phyloP scores from a whole-genome alignment of 805 yeast genomes.

The Huiozyma naganishii region DNA sequence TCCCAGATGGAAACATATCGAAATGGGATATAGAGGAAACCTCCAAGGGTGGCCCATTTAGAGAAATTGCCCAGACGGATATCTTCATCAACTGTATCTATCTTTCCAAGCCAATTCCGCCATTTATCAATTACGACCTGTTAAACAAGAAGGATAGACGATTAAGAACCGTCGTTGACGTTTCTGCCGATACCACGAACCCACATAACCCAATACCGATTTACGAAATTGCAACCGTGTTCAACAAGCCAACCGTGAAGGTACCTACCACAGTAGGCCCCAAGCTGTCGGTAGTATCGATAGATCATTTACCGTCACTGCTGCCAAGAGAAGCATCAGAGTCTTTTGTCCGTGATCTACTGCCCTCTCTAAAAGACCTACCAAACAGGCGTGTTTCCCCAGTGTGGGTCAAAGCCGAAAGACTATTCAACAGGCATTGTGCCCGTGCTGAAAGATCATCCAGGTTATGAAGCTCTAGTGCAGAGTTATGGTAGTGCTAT shows the following conservation, averaged over 20 bases:
- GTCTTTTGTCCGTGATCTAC: conserved; percentile 72
- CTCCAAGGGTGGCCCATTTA: conserved; percentile 92
- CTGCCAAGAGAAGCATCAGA: conserved; percentile 97
- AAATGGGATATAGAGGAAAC: conserved; percentile 99
- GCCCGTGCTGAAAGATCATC: conserved; percentile 48
- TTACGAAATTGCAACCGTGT: conserved; percentile 80
- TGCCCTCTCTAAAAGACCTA: conserved; percentile 80
- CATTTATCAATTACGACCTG: conserved; percentile 63
- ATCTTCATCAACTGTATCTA: conserved; percentile 94
- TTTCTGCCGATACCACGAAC: conserved; percentile 96
- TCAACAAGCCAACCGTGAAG: conserved; percentile 78
- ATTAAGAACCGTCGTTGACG: conserved; percentile 89
- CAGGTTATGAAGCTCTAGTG: conserved; percentile 25
- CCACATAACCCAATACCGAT: conserved; percentile 98
- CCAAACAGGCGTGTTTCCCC: conserved; percentile 74
- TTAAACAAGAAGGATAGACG: conserved; percentile 61
- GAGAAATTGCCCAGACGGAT: conserved; percentile 78
- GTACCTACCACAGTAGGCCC: conserved; percentile 78
- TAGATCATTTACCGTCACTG: conserved; percentile 91
- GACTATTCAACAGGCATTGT: conserved; percentile 75
- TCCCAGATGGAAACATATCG: conserved; percentile 71
- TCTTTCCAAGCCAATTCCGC: conserved; percentile 85
- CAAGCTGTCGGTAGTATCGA: conserved; percentile 80
- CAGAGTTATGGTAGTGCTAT: too few relatives aligned
- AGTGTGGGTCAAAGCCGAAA: conserved; percentile 87